Evolutionary conservation across 768 basidiomycete genomes (phyloP), one percentile per base, ranked within the genome.

Genomic region (Gloeopeniophorella convolvens): DNA sequence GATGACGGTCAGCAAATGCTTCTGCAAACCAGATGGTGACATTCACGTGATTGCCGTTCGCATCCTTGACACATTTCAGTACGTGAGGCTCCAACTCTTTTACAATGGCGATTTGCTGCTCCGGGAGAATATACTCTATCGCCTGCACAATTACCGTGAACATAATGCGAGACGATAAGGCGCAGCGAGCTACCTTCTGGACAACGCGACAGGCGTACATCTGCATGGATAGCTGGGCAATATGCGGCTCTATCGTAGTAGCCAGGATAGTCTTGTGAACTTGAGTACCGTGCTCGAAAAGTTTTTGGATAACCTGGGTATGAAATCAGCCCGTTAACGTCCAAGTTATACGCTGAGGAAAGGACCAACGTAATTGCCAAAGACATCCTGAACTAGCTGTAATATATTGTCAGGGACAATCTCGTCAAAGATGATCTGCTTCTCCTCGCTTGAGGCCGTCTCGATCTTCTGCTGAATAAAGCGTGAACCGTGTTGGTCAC

Each of bases 181-280:
- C 61, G 20, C 32, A 30, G 28, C 16, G 60, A n/a, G 30, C 47
- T 54, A 89, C 90, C 83, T 92, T 92, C 65, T 95, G 92, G 16
- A 94, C 85, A 6, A 98, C 93, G 12, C 95, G 81, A 67, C 95
- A 99, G 4, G 94, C 95, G 66, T 98, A 98, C 78, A 94, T 89
- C 62, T 97, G 89, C 48, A 87, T 70, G 9, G 92, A 87, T 45
- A 97, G 71, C 13, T 76, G 69, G 3, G 91, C 69, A 30, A 93
- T 74, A 60, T 86, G 82, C 0, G 82, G 82, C 61, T 90, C 83
- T 77, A 99, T 85, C 7, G 78, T 72, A 44, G 70, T 75, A 1
- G 79, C 83, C 37, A 97, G 71, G 18, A 75, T 68, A 7, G 76
- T 77, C 61, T 83, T 86, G 64, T 98, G 93, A 6, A 72, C 66